Evolutionary conservation across 768 basidiomycete genomes (phyloP), one percentile per base, ranked within the genome.

Genomic region (Boletus tylopilopsis): DNA sequence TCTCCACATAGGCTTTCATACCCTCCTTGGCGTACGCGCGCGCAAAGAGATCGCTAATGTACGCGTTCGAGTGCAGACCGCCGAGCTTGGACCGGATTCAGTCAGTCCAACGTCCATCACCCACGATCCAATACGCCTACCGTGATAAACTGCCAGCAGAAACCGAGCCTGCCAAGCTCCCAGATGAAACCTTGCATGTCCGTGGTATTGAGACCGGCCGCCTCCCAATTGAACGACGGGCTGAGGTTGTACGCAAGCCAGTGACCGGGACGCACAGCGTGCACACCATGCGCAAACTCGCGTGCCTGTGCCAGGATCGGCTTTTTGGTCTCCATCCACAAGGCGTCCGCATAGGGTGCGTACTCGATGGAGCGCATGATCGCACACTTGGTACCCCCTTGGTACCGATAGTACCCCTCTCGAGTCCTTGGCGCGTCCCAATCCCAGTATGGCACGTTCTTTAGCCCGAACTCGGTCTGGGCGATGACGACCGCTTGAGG

Each of bases 131-230:
- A 18, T 33, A 25, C n/a, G 67, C 88, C 61, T 44, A 94, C 91
- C 58, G 94, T 96, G 70, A 97, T 96, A 75, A 99, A 98, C 69
- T 98, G 94, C 94, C 94, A 98, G 59, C 94, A 86, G 70, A 97
- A 98, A 30, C 94, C 94, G 40, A 96, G 82, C 74, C 88, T 94
- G 40, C 91, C 95, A 22, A 99, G 76, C 61, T 91, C 79, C 95
- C 94, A 95, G 32, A 97, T 81, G 66, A 81, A 98, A 33, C 77
- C 71, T 68, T 90, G 78, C 92, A 92, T 98, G 58, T 94, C 91
- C 55, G 76, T 75, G 59, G 85, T 79, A 36, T 79, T 82, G 16
- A 99, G 78, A 15, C 96, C 96, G 13, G 95, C 95, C 2, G 91
- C 93, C 59, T 90, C 88, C 89, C 90, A 93, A 59, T 92, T 92